Evolutionary conservation across 257 asterid species (phyloP).

Genomic region (Solanum chiquidenum): DNA sequence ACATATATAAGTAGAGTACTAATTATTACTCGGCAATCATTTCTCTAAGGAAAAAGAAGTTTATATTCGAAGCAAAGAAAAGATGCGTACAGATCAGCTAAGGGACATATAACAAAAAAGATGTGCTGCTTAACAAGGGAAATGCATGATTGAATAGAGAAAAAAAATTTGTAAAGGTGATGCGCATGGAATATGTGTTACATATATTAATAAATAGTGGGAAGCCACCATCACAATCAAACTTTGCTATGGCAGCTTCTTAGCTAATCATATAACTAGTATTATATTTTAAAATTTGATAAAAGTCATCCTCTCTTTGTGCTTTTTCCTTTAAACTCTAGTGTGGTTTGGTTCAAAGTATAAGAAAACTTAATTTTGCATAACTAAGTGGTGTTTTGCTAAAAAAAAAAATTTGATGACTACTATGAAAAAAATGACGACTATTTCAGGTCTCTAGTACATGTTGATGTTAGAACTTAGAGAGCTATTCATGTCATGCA

Average conservation of each 20-base stretch:
- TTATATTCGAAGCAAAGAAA: constrained; percentile 17
- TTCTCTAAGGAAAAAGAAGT: not conserved
- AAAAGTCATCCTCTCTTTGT: not conserved
- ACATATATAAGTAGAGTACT: not conserved
- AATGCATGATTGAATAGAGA: constrained; percentile 12
- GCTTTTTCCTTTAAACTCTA: not conserved
- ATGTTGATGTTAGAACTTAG: not conserved
- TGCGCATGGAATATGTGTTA: constrained; percentile 2
- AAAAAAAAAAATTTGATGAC: too few species aligned
- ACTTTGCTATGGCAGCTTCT: not conserved
- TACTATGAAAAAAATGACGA: not conserved
- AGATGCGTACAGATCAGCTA: constrained; percentile 6
- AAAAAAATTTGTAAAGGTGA: constrained; percentile 21
- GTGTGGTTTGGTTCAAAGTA: not conserved
- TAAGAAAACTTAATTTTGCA: not conserved
- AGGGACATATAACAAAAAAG: constrained; percentile 16
- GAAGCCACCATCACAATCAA: constrained; percentile 7
- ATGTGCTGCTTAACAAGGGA: constrained; percentile 18
- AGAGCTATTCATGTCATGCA: not conserved
- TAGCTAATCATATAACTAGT: not conserved
- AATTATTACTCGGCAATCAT: not conserved
- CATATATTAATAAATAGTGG: constrained; percentile 7
- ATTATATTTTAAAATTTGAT: not conserved
- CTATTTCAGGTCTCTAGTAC: not conserved
- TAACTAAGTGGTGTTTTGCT: not conserved